These are phyloP conservation scores for Sinapis alba DNA, from an alignment of 441 rosid genomes.

Conservation along the genomic window DNA sequence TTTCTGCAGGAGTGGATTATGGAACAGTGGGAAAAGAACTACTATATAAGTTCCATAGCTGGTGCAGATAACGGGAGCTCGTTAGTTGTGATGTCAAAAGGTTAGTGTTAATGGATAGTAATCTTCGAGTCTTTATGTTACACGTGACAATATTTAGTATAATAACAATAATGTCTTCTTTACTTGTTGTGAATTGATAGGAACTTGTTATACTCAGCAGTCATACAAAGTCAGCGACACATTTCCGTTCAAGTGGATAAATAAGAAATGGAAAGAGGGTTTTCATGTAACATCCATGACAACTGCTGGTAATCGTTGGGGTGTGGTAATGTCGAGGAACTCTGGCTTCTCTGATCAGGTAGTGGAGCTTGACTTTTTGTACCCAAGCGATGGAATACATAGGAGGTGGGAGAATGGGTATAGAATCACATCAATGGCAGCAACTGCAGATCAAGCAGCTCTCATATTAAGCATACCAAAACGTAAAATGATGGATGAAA, in stretches of 20 bases:
- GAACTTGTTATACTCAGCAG: conserved; percentile 69
- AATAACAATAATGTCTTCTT: not conserved
- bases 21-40: conserved; percentile 97
- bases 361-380: conserved; percentile 81
- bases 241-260: conserved; percentile 84
- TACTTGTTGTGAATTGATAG: conserved; percentile 34
- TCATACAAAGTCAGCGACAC: conserved; percentile 82
- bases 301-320: conserved; percentile 78
- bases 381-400: conserved; percentile 89
- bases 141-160: not conserved
- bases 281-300: conserved; percentile 79
- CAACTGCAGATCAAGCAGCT: conserved; percentile 83
- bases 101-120: conserved; percentile 42
- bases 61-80: conserved; percentile 86
- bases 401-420: conserved; percentile 64
- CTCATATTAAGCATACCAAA: conserved; percentile 71
- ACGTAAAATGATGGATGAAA: conserved; percentile 58
- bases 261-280: conserved; percentile 84
- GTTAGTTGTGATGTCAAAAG: conserved; percentile 91
- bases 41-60: conserved; percentile 84
- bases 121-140: not conserved
- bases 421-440: conserved; percentile 84
- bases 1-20: conserved; percentile 84
- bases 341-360: conserved; percentile 73
- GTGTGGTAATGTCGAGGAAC: conserved; percentile 77